phyloP scores from a whole-genome alignment of 177 flowering plant species.

The Vitis hybrid region DNA sequence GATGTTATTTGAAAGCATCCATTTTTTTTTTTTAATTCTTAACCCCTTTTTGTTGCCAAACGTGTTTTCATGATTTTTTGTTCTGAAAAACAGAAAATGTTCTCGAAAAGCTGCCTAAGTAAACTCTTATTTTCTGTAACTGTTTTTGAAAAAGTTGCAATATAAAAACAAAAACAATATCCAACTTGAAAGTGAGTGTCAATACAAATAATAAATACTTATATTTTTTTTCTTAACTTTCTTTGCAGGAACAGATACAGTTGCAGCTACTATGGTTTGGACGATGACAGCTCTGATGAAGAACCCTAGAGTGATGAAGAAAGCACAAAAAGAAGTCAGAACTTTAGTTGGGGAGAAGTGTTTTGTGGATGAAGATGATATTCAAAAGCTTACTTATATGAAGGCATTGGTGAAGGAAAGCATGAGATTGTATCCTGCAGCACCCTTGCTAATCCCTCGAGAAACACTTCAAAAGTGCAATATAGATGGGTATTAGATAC shows the following conservation, averaged over 20 bases:
- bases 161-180: too few relatives aligned
- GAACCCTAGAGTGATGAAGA: slow-evolving; percentile 20
- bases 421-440: slow-evolving; percentile 27
- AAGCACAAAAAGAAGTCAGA: slow-evolving; percentile 21
- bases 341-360: slow-evolving; percentile 8
- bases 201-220: too few relatives aligned
- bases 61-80: too few relatives aligned
- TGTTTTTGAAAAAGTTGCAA: too few relatives aligned
- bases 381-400: slow-evolving; percentile 15
- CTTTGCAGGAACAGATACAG: slow-evolving; percentile 28
- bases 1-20: too few relatives aligned
- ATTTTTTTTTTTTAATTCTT: too few relatives aligned
- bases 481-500: slow-evolving; percentile 20
- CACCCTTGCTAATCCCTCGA: slow-evolving; percentile 22
- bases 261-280: slow-evolving; percentile 30
- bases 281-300: slow-evolving; percentile 25
- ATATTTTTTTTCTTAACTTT: slow-evolving; percentile 14
- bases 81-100: too few relatives aligned
- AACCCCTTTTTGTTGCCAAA: too few relatives aligned
- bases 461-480: slow-evolving; percentile 17
- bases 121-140: too few relatives aligned
- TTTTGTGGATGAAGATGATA: slow-evolving; percentile 19
- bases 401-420: slow-evolving; percentile 29
- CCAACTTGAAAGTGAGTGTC: too few relatives aligned
- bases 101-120: too few relatives aligned